Conservation (phyloP, 768 basidiomycete genomes). For the Panaeolus cyanescens region DNA sequence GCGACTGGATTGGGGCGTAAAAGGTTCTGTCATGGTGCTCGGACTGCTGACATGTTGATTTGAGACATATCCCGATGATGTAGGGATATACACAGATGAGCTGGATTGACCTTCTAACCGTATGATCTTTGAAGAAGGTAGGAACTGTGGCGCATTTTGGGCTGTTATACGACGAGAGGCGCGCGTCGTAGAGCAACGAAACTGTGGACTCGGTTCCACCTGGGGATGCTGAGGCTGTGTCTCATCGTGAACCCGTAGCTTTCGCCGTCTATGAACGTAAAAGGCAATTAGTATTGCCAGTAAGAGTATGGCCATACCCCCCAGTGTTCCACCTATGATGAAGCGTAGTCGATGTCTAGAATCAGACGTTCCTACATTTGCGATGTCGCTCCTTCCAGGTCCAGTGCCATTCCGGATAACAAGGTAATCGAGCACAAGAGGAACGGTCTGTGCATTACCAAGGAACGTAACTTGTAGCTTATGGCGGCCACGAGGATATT, state of each 20-base stretch:
- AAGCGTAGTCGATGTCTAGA: not conserved
- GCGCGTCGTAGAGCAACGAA: not conserved
- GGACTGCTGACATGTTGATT: not conserved
- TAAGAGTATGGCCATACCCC: not conserved
- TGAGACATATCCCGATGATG: not conserved
- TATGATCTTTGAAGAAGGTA: not conserved
- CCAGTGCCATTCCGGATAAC: slow-evolving; percentile 8
- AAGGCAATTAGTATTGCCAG: not conserved
- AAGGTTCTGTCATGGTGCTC: not conserved
- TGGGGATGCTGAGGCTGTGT: not conserved
- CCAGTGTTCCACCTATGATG: slow-evolving; percentile 6
- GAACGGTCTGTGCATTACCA: slow-evolving; percentile 17
- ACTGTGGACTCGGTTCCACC: not conserved
- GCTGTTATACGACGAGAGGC: too few species aligned
- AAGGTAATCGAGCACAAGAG: slow-evolving; percentile 20
- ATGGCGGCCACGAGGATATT: slow-evolving; percentile 20
- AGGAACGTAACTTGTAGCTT: slow-evolving; percentile 22
- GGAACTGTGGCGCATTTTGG: not conserved
- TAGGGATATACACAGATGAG: not conserved
- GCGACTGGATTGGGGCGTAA: not conserved
- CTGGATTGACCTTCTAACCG: not conserved
- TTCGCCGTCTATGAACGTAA: not conserved
- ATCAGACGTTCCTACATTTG: not conserved
- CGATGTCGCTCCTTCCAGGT: not conserved
- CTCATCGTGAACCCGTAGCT: not conserved